Evolutionary conservation across 805 yeast genomes (phyloP), one percentile per base, ranked within the genome.

Genomic region (Kazachstania martiniae): DNA sequence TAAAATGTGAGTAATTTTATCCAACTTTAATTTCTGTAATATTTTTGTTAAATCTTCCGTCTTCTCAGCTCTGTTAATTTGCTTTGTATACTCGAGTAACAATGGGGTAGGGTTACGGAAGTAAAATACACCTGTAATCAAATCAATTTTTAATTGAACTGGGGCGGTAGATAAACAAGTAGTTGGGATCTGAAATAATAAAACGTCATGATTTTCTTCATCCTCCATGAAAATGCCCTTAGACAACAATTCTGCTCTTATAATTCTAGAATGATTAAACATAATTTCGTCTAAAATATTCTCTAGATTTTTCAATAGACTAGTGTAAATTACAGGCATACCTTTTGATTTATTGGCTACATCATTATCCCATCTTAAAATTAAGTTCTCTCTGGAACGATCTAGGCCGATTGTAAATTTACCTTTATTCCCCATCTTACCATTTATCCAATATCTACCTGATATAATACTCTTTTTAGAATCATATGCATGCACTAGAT

Each of bases 231-330:
- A 51, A 9, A 47, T 43, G 5, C 49, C 53, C 21, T 45, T 50
- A 8, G 53, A 43, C 21, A 53, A 32, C 12, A 57, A 35, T 19
- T 51, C 53, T 5, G 52, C 40, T 35, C 53, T 49, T 14, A 57
- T 49, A 9, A 57, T 39, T 32, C 51, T 54, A 2, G 59, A 40
- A 35, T 57, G 62, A 27, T 56, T 55, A 33, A 51, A 56, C 47
- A 53, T 55, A 14, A 53, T 55, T 29, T 55, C 58, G 31, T 54
- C 54, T 8, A 57, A 32, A n/a, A 53, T 47, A 23, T 43, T 42
- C 31, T 52, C 58, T 21, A 56, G 32, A 36, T 55, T 54, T 16
- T 40, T 42, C 26, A 51, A 31, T 18, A 51, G 40, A 31, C 46
- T 42, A 12, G 39, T 36, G 33, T 56, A 48, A 16, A 42, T 37